A percentile compares a stretch with the other conserved stretches of the same genome.
Evolutionary conservation across 495 filamentous ascomycete species (phyloP).

Genomic region (Xanthoparmelia taractica): DNA sequence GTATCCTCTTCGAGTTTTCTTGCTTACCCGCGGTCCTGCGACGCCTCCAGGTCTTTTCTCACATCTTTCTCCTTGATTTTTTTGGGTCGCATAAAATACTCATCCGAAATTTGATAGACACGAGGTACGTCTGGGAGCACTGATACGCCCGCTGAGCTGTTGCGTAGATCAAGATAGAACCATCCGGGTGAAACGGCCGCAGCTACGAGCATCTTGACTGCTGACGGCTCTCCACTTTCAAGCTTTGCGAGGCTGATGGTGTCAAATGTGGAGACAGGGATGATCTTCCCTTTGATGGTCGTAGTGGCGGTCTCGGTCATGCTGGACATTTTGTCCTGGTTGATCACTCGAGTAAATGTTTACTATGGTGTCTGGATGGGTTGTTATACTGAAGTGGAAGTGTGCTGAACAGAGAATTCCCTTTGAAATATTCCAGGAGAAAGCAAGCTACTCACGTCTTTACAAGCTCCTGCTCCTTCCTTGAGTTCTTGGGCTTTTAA

Average conservation of each 20-base stretch:
- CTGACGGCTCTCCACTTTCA: neutral
- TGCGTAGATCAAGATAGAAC: conserved; percentile 1
- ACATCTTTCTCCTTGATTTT: neutral
- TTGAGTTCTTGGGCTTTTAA: no score
- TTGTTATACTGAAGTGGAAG: neutral
- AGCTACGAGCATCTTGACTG: neutral
- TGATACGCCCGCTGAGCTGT: no score
- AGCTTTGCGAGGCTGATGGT: neutral
- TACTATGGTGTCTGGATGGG: neutral
- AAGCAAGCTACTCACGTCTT: neutral
- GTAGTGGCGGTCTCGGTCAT: conserved; percentile 4
- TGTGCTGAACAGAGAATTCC: neutral
- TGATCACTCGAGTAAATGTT: neutral
- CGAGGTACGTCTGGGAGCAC: neutral
- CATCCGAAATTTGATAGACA: neutral
- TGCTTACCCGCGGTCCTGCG: conserved; percentile 1
- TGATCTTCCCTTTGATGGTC: neutral
- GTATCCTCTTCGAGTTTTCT: neutral
- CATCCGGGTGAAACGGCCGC: neutral
- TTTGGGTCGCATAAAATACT: neutral
- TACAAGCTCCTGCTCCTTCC: neutral
- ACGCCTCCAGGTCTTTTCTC: neutral
- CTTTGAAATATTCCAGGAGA: neutral
- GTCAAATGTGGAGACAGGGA: neutral
- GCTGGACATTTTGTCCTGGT: neutral